phyloP scores from a whole-genome alignment of 345 rosid species.

The Geranium rotundifolium region DNA sequence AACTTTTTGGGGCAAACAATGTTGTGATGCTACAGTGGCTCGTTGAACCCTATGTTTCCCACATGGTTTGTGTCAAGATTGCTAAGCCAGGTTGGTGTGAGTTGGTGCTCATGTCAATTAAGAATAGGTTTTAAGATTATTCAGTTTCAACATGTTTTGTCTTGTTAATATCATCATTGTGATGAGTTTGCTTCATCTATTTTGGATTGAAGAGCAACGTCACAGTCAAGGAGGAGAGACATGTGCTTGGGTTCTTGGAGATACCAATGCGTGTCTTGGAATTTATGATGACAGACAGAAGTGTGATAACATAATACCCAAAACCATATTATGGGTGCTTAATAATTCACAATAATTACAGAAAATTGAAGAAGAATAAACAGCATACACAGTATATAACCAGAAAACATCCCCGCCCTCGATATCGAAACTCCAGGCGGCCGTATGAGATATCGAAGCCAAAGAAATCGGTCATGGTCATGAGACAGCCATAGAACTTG shows the following conservation, averaged over 20 bases:
- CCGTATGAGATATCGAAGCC: no score
- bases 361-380: no score
- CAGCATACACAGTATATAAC: no score
- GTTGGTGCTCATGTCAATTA: no score
- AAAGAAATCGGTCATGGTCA: no score
- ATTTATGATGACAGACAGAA: not conserved
- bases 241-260: not conserved
- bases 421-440: no score
- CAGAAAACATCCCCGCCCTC: no score
- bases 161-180: not conserved
- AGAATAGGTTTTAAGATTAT: not conserved
- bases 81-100: not conserved
- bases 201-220: not conserved
- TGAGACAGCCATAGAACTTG: no score
- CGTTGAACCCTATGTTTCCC: constrained; percentile 10
- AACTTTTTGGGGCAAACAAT: constrained; percentile 1
- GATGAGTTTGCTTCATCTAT: not conserved
- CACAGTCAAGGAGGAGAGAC: not conserved
- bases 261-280: not conserved
- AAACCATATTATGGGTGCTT: no score
- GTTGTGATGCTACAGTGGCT: not conserved
- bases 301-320: no score
- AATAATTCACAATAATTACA: no score
- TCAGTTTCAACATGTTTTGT: not conserved
- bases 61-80: not conserved